Conservation (phyloP, 257 asterid genomes). For the Plantago major region DNA sequence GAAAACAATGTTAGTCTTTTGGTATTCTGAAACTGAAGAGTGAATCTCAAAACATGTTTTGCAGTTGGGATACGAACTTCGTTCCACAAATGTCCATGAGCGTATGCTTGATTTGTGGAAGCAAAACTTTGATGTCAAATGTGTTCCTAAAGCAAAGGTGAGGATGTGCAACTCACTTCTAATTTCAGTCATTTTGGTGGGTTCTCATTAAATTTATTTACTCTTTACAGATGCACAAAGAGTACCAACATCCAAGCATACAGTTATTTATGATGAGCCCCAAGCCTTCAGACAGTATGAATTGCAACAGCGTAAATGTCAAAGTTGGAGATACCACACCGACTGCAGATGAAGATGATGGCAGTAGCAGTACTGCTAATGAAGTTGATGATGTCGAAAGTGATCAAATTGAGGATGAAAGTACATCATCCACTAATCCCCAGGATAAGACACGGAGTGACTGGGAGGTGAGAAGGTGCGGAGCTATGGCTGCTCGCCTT, state of each 20-base stretch:
- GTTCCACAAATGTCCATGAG: conserved; percentile 91
- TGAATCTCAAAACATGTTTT: conserved; percentile 16
- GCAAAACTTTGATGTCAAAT: conserved; percentile 66
- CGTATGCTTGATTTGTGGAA: conserved; percentile 84
- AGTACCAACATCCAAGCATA: conserved; percentile 91
- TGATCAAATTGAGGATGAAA: conserved; percentile 25
- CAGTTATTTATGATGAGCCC: conserved; percentile 70
- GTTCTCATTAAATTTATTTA: neutral
- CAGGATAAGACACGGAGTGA: conserved; percentile 47
- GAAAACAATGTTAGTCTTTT: neutral
- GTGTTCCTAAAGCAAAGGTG: conserved; percentile 82
- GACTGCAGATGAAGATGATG: conserved; percentile 43
- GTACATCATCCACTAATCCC: conserved; percentile 18
- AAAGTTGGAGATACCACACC: conserved; percentile 31
- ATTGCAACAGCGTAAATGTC: conserved; percentile 24
- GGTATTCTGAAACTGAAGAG: conserved; percentile 9
- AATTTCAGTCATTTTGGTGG: neutral
- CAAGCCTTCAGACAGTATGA: conserved; percentile 36
- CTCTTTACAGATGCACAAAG: conserved; percentile 67
- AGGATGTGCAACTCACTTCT: neutral
- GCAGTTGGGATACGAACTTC: conserved; percentile 91
- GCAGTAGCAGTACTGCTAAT: conserved; percentile 15
- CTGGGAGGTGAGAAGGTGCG: conserved; percentile 87
- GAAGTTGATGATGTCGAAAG: conserved; percentile 21
- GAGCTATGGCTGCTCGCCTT: conserved; percentile 96